Base-by-base conservation (phyloP, 768 basidiomycete genomes). In the Pleurotus tuber-regium region DNA sequence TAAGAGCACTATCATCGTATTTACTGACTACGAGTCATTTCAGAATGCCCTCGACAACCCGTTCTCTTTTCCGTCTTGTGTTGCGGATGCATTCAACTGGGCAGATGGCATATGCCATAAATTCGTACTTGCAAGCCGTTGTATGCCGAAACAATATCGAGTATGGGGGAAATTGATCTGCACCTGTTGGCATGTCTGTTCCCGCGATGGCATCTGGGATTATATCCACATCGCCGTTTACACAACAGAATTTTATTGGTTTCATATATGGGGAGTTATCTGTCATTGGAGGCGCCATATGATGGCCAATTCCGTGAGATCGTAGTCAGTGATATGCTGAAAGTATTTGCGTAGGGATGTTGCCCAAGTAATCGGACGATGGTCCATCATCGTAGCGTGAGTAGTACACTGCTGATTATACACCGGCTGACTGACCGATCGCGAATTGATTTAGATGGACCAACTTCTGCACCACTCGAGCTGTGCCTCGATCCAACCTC, bases 11-110 rank as follows among this genome's bases (percentile, higher is more conserved):
- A 24, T 25, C n/a, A 18, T n/a, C 36, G 2, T n/a, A n/a, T 10
- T 2, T 29, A 19, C 18, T 33, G 16, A 11, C 25, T 41, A 2
- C 29, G 4, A 14, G 19, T 9, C 18, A 19, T 35, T n/a, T 44
- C 24, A 56, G 55, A 53, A 53, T 23, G 51, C 55, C 10, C 19
- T 50, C 3, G 47, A 40, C 23, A 53, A 56, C 35, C 55, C 52
- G 11, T 56, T 56, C 52, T 53, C 55, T 16, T 12, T 53, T n/a
- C 29, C 35, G 2, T 30, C 40, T 21, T 56, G 55, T 33, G 47
- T 53, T 25, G 55, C 55, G 11, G 55, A 39, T n/a, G 52, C 40
- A n/a, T 19, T 53, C 11, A 43, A 50, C 40, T 56, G 55, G 55
- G 24, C 36, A 35, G 55, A 53, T 12, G 51, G 52, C 14, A 50